Base-by-base conservation (phyloP, 768 basidiomycete species). In the Mycena filopes region DNA sequence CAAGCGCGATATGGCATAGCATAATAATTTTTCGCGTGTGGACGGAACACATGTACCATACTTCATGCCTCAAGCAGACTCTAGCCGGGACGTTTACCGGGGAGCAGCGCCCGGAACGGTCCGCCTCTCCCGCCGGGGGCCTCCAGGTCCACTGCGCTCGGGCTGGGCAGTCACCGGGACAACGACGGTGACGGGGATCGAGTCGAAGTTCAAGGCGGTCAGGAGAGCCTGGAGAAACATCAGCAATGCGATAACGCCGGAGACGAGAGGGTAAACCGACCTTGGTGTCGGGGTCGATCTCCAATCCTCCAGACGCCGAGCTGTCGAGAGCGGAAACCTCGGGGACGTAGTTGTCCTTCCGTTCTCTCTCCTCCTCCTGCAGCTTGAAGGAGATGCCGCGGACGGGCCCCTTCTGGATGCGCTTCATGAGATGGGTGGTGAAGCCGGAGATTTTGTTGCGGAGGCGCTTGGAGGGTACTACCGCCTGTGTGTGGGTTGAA, bases 341-440 rank as follows among this genome's bases (percentile, higher is more conserved):
- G 69, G 98, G 98, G 57, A 99, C 97, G 80, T 94, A 98, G 86
- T 98, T 96, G 80, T 99, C 98, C 88, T 99, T 99, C 75, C 97
- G 85, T 83, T 99, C 98, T 67, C 98, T 89, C 84, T 99, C 98
- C 82, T 99, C 98, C 78, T 99, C 98, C 80, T 99, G 98, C 73
- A 99, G 92, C 83, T 98, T 98, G 95, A 99, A 99, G 60, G 98
- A 99, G 80, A 99, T 99, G 74, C 98, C 98, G 70, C 96, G 95
- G 69, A 99, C 98, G 74, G 98, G 98, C 4, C 98, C 98, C 65
- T 90, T 90, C 81, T 98, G 95, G 75, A 99, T 99, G 76, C 98
- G 96, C 88, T 96, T 98, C 98, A 99, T 99, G 80, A 99, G 85
- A 79, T 99, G 98, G 74, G 98, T 99, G 65, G 98, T 99, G 89